Base-by-base conservation (phyloP, 106 monocot genomes). In the Dendrobium chrysotoxum region DNA sequence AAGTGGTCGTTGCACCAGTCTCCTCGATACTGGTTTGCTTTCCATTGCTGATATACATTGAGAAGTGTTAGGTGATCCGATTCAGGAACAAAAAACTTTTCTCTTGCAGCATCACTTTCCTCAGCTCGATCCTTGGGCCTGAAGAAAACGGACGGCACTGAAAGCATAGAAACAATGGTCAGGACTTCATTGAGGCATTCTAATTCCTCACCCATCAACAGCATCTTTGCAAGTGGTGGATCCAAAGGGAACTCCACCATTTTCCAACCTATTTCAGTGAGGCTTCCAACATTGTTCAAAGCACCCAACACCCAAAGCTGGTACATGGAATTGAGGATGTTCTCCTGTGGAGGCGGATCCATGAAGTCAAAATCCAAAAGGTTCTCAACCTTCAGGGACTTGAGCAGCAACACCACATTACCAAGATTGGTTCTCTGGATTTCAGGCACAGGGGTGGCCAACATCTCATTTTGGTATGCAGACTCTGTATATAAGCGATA, bases 241-340 rank as follows among this genome's bases (percentile, higher is more conserved):
- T 98, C 98, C 61, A 98, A 74, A 4, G 98, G 98, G 77, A 98
- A 95, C 87, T 98, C 98, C 5, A 95, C 94, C 98, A 98, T 98
- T 64, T 95, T 95, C 98, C 94, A 95, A 16, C 95, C 98, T n/a
- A 98, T 80, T 26, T 87, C 89, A 11, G 98, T 93, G 7, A 98
- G 90, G 44, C 85, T 47, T 0, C 94, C 97, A 25, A 91, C 92
- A 88, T 98, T 95, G 80, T 92, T 95, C 65, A 98, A 82, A 4
- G 98, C 98, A n/a, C 95, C 98, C 75, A 98, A 80, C 11, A 95
- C 98, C 98, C 94, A 95, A 1, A 98, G 86, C 84, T 98, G 98
- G 72, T 95, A 94, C 95, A 98, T 98, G 21, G 98, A 98, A 64
- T 95, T 98, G 41, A 95, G 94, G 35, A 98, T 97, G 78, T 98